Evolutionary conservation across 176 grass and related monocot genomes (phyloP).

Genomic region (Paspalum notatum): DNA sequence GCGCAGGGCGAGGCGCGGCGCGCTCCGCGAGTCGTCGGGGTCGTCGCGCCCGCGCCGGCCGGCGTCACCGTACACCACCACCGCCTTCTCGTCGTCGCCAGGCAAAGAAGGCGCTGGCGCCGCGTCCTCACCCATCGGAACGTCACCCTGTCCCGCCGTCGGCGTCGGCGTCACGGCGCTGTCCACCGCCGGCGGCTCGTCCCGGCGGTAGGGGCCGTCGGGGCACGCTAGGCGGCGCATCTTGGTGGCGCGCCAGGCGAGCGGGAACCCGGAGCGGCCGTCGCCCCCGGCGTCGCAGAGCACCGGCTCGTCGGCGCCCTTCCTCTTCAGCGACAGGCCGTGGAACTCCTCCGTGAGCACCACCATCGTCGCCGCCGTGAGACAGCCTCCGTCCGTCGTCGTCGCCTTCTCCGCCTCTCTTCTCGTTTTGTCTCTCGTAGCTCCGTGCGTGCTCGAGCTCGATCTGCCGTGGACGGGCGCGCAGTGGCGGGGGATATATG

Average conservation of each 20-base stretch:
- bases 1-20: background rate
- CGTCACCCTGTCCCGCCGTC: background rate
- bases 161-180: background rate
- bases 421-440: background rate
- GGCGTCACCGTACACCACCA: constrained; percentile 27
- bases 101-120: background rate
- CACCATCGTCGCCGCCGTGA: constrained; percentile 20
- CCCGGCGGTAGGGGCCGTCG: background rate
- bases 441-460: background rate
- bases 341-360: constrained; percentile 43
- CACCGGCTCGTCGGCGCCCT: constrained; percentile 33
- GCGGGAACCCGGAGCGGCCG: background rate
- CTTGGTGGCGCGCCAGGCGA: constrained; percentile 47
- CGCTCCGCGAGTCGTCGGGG: background rate
- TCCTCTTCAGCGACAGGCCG: constrained; percentile 42
- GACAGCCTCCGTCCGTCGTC: background rate
- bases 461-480: no score
- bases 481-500: constrained; percentile 2
- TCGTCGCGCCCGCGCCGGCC: background rate
- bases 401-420: background rate
- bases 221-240: constrained; percentile 34
- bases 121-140: constrained; percentile 25
- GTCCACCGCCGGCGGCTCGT: no score
- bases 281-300: background rate
- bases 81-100: background rate